phyloP scores from a whole-genome alignment of 1,284 basidiomycete genomes.

The Trametes sp. region DNA sequence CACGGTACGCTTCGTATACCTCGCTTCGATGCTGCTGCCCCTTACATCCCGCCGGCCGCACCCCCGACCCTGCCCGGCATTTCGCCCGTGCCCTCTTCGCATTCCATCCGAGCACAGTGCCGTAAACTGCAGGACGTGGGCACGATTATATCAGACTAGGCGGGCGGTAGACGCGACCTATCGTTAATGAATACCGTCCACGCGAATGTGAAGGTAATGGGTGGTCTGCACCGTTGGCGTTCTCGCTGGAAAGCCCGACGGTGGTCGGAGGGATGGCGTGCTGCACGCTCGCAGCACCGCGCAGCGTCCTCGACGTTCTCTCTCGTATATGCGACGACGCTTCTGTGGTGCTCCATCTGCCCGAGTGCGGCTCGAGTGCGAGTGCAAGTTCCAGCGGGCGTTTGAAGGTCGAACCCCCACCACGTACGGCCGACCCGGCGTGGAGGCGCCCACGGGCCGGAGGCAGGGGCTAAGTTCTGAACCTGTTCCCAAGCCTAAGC shows the following conservation, averaged over 20 bases:
- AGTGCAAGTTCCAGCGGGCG: not conserved
- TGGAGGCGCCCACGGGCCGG: not conserved
- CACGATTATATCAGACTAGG: conserved; percentile 2
- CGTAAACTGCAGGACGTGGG: not conserved
- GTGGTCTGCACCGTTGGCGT: not conserved
- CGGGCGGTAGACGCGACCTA: not conserved
- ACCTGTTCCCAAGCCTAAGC: not conserved
- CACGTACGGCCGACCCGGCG: not conserved
- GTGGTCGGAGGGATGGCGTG: not conserved
- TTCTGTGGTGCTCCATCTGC: not conserved
- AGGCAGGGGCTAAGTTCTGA: not conserved
- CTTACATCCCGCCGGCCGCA: conserved; percentile 7
- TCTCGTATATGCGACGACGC: no score
- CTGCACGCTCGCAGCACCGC: not conserved
- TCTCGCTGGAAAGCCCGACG: conserved; percentile 3
- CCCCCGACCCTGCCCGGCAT: not conserved
- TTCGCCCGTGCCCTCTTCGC: conserved; percentile 1
- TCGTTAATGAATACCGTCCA: not conserved
- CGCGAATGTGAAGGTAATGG: no score
- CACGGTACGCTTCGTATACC: not conserved
- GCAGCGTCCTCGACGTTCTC: not conserved
- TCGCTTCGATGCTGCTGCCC: conserved; percentile 11
- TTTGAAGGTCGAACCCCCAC: no score
- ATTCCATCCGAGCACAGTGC: conserved; percentile 24
- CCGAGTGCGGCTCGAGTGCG: not conserved